These are phyloP conservation scores for Ophiosphaerella herpotricha DNA, from an alignment of 2,329 filamentous ascomycete genomes.

Conservation along the genomic window DNA sequence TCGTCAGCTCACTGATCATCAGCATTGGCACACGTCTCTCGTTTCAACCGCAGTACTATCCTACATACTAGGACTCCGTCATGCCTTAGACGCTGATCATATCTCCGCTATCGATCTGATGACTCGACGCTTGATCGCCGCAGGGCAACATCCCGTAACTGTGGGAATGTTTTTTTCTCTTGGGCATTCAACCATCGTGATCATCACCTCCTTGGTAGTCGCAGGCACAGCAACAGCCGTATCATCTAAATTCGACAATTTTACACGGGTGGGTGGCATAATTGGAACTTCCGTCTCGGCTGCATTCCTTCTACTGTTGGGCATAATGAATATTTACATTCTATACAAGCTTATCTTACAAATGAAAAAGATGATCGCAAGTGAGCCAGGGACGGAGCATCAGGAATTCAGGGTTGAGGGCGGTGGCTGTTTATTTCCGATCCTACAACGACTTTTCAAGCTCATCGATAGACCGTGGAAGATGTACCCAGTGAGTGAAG, in stretches of 20 bases:
- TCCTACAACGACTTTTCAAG: constrained; percentile 77
- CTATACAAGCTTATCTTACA: constrained; percentile 75
- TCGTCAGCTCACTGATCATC: background rate
- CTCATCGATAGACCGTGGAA: constrained; percentile 82
- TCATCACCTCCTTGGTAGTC: constrained; percentile 88
- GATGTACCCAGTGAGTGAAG: constrained; percentile 80
- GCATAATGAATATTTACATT: constrained; percentile 84
- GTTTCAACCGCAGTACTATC: constrained; percentile 81
- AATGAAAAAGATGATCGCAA: constrained; percentile 64
- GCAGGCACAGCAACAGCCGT: constrained; percentile 88
- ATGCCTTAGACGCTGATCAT: constrained; percentile 98
- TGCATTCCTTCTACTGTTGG: constrained; percentile 79
- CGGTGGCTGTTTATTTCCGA: constrained; percentile 71
- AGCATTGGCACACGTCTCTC: constrained; percentile 58
- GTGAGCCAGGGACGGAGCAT: constrained; percentile 52
- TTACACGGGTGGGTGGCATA: constrained; percentile 80
- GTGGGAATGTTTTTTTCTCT: constrained; percentile 95
- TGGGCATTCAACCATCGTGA: constrained; percentile 90
- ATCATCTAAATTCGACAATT: constrained; percentile 77
- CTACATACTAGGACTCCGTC: constrained; percentile 86
- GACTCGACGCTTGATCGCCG: constrained; percentile 85
- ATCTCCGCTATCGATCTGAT: constrained; percentile 91
- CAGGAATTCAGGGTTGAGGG: constrained; percentile 72
- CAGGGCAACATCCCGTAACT: constrained; percentile 83
- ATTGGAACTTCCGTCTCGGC: constrained; percentile 88